These are phyloP conservation scores for Talaromyces borbonicus DNA, from an alignment of 495 filamentous ascomycete species.

Conservation along the genomic window DNA sequence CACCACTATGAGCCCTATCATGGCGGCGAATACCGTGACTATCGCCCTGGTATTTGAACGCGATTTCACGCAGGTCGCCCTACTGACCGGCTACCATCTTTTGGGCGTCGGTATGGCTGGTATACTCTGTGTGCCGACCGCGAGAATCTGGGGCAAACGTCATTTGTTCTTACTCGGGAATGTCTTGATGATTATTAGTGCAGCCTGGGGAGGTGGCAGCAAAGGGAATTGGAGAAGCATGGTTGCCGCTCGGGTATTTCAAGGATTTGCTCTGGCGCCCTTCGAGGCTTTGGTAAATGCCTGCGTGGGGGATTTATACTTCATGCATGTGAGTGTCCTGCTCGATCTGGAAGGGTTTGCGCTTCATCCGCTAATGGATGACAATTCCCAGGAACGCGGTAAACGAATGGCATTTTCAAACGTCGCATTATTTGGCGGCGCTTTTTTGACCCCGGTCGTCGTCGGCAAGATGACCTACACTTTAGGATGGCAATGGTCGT, in stretches of 20 bases:
- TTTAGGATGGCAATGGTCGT: slow-evolving; percentile 70
- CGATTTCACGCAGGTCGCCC: slow-evolving; percentile 60
- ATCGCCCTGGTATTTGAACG: slow-evolving; percentile 49
- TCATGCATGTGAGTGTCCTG: slow-evolving; percentile 53
- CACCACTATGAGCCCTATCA: slow-evolving; percentile 67
- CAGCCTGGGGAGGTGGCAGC: slow-evolving; percentile 69
- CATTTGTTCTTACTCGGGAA: slow-evolving; percentile 79
- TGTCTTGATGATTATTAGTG: slow-evolving; percentile 58
- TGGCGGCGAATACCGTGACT: slow-evolving; percentile 77
- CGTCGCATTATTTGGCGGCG: slow-evolving; percentile 79
- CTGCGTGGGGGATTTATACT: slow-evolving; percentile 67
- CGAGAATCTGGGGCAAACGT: slow-evolving; percentile 86
- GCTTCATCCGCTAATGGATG: background rate
- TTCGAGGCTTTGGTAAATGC: slow-evolving; percentile 73
- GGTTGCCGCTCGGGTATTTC: slow-evolving; percentile 64
- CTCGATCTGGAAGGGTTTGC: background rate
- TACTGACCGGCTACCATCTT: slow-evolving; percentile 81
- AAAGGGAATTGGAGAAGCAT: slow-evolving; percentile 56
- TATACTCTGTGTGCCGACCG: slow-evolving; percentile 74
- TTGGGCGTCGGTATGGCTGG: slow-evolving; percentile 73
- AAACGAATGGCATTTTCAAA: slow-evolving; percentile 87
- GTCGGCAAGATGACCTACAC: slow-evolving; percentile 74
- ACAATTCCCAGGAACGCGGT: slow-evolving; percentile 53
- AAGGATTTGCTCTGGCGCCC: slow-evolving; percentile 65
- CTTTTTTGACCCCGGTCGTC: slow-evolving; percentile 83